Evolutionary conservation across 495 filamentous ascomycete species (phyloP), one percentile per base, ranked within the genome.

Genomic region (Thermochaetoides thermophila): DNA sequence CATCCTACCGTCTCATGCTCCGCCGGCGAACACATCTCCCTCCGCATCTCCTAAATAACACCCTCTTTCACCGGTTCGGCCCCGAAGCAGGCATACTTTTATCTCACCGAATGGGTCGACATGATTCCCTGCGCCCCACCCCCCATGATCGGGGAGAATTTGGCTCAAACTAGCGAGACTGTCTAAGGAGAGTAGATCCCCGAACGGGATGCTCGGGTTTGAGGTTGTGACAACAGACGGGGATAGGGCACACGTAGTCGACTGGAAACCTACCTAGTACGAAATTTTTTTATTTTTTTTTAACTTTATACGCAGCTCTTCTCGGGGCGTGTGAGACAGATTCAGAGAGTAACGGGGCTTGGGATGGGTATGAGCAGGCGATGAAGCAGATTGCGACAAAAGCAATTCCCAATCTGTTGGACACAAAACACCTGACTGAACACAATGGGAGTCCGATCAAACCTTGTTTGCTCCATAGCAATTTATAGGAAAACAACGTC

Each of bases 401-500:
- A 9, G 45, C 53, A 0, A 52, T 55, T n/a, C 55, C 57, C 15
- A 38, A 46, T 10, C 46, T 60, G 2, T 38, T 59, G 14, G 29
- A 39, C 6, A 44, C n/a, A n/a, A n/a, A n/a, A n/a, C n/a, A 52
- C 8, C 39, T 57, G 7, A 35, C 48, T 30, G 43, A 22, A 3
- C 3, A 23, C n/a, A 43, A 44, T 1, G 53, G 48, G 3, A 26
- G 43, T 2, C 27, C 32, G 7, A 42, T 61, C 14, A 54, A 55
- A 16, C 58, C 55, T 4, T 45, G 28, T 18, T 34, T 59, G 5
- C 39, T 61, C 1, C 58, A 60, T 30, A 53, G 56, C 0, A 47
- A 61, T 30, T 41, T 61, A 7, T 60, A 58, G 56, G 44, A 53
- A 28, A 47, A 36, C 12, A 61, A 64, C 19, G 37, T 40, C 15